A percentile compares a stretch with the other conserved stretches of the same genome.
Evolutionary conservation across 306 rosid species (phyloP).

Genomic region (Fragaria ananassa): DNA sequence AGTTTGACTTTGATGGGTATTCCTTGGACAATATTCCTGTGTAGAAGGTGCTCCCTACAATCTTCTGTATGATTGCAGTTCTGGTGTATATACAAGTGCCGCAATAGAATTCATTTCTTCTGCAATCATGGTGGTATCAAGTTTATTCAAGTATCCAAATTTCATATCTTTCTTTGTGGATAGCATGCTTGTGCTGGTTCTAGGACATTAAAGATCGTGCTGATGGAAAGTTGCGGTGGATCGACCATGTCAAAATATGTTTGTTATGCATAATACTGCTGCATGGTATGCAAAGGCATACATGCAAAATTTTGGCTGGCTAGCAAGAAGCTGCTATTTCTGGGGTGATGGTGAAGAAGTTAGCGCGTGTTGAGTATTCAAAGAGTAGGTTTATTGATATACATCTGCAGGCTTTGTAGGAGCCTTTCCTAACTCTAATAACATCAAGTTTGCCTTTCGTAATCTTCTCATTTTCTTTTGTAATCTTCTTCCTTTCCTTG

Average conservation of each 20-base stretch:
- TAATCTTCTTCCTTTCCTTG: slow-evolving; percentile 10
- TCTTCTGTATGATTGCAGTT: slow-evolving; percentile 41
- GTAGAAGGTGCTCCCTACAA: slow-evolving; percentile 37
- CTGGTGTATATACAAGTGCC: slow-evolving; percentile 65
- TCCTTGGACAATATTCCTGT: slow-evolving; percentile 80
- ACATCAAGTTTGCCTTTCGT: slow-evolving; percentile 39
- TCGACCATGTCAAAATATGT: slow-evolving; percentile 21
- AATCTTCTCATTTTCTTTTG: slow-evolving; percentile 20
- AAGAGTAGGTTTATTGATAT: slow-evolving; percentile 53
- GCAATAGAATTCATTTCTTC: slow-evolving; percentile 41
- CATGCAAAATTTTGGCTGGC: slow-evolving; percentile 56
- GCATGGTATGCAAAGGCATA: slow-evolving; percentile 53
- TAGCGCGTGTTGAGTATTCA: slow-evolving; percentile 33
- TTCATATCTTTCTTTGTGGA: slow-evolving; percentile 34
- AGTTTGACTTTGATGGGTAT: slow-evolving; percentile 83
- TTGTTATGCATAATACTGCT: slow-evolving; percentile 18
- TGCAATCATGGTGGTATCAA: slow-evolving; percentile 37
- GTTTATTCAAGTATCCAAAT: slow-evolving; percentile 26
- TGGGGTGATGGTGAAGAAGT: slow-evolving; percentile 46
- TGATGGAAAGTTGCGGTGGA: slow-evolving; percentile 27
- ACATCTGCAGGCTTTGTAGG: slow-evolving; percentile 46
- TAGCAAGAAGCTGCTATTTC: slow-evolving; percentile 50
- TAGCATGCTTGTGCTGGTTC: slow-evolving; percentile 34
- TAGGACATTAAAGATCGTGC: slow-evolving; percentile 30
- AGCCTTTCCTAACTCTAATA: slow-evolving; percentile 59